A percentile compares a stretch with the other conserved stretches of the same genome.
Conservation (phyloP, 768 basidiomycete species). For the Mycena albidolilacea region DNA sequence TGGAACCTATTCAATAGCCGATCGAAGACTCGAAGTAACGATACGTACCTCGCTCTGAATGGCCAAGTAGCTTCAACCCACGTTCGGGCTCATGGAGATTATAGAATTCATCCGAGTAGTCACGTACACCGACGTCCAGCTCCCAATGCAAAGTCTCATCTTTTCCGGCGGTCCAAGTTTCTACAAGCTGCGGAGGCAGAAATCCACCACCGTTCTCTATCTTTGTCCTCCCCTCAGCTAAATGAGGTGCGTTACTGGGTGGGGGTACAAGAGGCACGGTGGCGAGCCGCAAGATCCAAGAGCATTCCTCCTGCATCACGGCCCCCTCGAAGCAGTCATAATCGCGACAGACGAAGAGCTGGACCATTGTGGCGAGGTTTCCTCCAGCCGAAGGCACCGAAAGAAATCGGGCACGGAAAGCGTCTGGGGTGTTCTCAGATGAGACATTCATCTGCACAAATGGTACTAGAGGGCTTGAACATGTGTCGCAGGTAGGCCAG, state of each 20-base stretch:
- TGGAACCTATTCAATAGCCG: neutral
- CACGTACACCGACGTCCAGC: no score
- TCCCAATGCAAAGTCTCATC: no score
- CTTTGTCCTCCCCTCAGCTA: slow-evolving; percentile 6
- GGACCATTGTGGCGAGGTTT: neutral
- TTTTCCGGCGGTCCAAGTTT: no score
- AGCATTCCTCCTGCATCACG: slow-evolving; percentile 21
- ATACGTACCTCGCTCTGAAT: slow-evolving; percentile 25
- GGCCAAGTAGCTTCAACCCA: slow-evolving; percentile 35
- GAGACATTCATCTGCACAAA: slow-evolving; percentile 32
- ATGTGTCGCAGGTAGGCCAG: slow-evolving; percentile 21
- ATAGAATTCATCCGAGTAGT: slow-evolving; percentile 35
- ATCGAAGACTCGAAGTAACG: neutral
- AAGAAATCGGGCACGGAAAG: slow-evolving; percentile 12
- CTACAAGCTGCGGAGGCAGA: no score
- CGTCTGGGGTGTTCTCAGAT: slow-evolving; percentile 12
- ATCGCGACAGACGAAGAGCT: no score
- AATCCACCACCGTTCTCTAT: neutral
- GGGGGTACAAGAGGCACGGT: slow-evolving; percentile 9
- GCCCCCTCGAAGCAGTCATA: neutral
- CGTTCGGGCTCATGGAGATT: slow-evolving; percentile 20
- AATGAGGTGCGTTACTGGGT: neutral
- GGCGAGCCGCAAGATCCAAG: slow-evolving; percentile 35
- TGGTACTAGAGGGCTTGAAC: slow-evolving; percentile 26
- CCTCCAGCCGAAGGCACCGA: neutral